Evolutionary conservation across 1,139 yeast genomes (phyloP).

Genomic region (Magnusiomyces suaveolens): DNA sequence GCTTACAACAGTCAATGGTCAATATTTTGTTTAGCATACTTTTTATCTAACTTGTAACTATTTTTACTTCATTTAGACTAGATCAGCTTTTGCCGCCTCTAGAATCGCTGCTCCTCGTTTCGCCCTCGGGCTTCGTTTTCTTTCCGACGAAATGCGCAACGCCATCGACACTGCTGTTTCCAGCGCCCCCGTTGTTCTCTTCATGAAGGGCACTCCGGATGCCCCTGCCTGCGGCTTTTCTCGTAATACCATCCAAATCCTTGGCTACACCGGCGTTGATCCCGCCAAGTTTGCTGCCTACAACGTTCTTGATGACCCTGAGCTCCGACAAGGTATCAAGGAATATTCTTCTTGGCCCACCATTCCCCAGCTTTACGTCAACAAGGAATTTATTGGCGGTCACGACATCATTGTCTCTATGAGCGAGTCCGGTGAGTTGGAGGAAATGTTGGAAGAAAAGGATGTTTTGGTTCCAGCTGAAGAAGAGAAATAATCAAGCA

Average conservation of each 20-base stretch:
- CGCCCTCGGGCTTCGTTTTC: slow-evolving; percentile 35
- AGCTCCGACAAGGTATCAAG: slow-evolving; percentile 84
- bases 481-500: slow-evolving; percentile 22
- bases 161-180: slow-evolving; percentile 80
- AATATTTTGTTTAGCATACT: too few species aligned
- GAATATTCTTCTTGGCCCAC: slow-evolving; percentile 96
- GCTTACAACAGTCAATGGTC: too few species aligned
- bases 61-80: background rate
- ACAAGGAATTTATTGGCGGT: slow-evolving; percentile 87
- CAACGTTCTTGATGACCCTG: slow-evolving; percentile 90
- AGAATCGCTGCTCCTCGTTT: slow-evolving; percentile 4
- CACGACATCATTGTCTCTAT: slow-evolving; percentile 89
- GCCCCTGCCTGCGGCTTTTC: slow-evolving; percentile 98
- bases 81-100: background rate
- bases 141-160: slow-evolving; percentile 67
- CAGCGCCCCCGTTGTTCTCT: slow-evolving; percentile 88
- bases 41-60: background rate
- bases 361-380: slow-evolving; percentile 52
- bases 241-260: slow-evolving; percentile 81
- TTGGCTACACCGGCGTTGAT: slow-evolving; percentile 96
- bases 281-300: slow-evolving; percentile 94
- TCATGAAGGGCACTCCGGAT: slow-evolving; percentile 72
- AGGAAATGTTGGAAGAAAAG: slow-evolving; percentile 70
- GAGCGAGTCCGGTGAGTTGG: slow-evolving; percentile 88
- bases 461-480: slow-evolving; percentile 75